These are phyloP conservation scores for Protostelium mycophagum DNA, from an alignment of 78 protist genomes.

Conservation along the genomic window DNA sequence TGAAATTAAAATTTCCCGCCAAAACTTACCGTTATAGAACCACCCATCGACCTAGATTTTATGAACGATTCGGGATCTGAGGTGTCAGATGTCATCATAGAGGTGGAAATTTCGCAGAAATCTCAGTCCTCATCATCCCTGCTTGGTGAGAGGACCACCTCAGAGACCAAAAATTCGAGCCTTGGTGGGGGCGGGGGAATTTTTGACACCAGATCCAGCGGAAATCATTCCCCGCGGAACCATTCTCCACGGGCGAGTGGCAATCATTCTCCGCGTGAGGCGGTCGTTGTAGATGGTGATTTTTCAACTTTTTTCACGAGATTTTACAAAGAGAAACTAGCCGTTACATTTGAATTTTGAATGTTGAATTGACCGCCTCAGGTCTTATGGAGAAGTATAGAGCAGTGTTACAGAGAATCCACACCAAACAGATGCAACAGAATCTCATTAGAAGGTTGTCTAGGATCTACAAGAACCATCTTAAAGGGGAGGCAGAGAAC, in stretches of 20 bases:
- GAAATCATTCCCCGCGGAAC: not conserved
- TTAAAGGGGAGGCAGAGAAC: not conserved
- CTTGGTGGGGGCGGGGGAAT: not conserved
- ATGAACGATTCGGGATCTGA: not conserved
- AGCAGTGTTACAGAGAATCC: not conserved
- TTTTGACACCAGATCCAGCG: not conserved
- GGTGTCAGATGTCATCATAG: too few relatives aligned
- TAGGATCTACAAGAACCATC: not conserved
- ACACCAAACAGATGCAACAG: not conserved
- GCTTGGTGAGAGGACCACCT: too few relatives aligned
- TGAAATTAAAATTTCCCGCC: too few relatives aligned
- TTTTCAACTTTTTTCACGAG: too few relatives aligned
- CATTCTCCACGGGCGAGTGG: not conserved
- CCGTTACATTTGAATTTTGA: too few relatives aligned
- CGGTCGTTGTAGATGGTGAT: not conserved
- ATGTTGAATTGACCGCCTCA: not conserved
- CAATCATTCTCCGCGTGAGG: too few relatives aligned
- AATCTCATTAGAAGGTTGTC: not conserved
- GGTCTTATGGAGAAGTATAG: not conserved
- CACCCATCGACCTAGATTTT: not conserved
- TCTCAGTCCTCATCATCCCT: too few relatives aligned
- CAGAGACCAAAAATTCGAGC: not conserved
- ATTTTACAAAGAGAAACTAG: too few relatives aligned
- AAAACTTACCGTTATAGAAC: not conserved
- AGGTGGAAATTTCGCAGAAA: too few relatives aligned